Conservation (phyloP, 2,329 filamentous ascomycete genomes). For the Trichoderma sp. region DNA sequence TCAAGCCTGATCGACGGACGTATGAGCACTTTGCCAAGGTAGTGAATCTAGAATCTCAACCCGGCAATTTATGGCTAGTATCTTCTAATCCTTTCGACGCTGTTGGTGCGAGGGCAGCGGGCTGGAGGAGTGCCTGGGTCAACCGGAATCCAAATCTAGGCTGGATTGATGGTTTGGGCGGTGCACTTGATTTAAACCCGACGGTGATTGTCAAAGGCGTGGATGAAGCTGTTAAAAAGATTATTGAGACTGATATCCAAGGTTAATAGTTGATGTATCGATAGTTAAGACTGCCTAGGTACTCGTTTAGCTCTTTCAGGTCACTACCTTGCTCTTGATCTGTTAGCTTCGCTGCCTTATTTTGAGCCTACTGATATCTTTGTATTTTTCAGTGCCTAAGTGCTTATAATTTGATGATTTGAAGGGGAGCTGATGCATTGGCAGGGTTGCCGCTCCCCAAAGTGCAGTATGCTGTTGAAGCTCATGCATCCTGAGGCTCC, state of each 20-base stretch:
- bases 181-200: conserved; percentile 46
- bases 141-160: conserved; percentile 56
- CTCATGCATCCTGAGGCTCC: background rate
- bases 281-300: background rate
- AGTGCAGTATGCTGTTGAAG: background rate
- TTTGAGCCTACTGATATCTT: background rate
- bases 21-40: conserved; percentile 59
- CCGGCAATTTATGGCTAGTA: conserved; percentile 63
- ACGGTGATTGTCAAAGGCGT: conserved; percentile 55
- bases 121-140: conserved; percentile 65
- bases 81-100: conserved; percentile 73
- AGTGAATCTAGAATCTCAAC: conserved; percentile 45
- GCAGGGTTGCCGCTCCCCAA: background rate
- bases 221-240: conserved; percentile 52
- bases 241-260: conserved; percentile 21
- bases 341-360: background rate
- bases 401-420: background rate
- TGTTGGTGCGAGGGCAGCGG: conserved; percentile 59
- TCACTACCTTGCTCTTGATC: background rate
- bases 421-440: background rate
- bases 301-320: background rate
- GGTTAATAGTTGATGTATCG: background rate
- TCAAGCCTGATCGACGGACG: conserved; percentile 62
- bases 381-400: background rate
- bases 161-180: conserved; percentile 63